A percentile compares a stretch with the other conserved stretches of the same genome.
phyloP scores from a whole-genome alignment of 106 monocot species.

The Allium sativum region DNA sequence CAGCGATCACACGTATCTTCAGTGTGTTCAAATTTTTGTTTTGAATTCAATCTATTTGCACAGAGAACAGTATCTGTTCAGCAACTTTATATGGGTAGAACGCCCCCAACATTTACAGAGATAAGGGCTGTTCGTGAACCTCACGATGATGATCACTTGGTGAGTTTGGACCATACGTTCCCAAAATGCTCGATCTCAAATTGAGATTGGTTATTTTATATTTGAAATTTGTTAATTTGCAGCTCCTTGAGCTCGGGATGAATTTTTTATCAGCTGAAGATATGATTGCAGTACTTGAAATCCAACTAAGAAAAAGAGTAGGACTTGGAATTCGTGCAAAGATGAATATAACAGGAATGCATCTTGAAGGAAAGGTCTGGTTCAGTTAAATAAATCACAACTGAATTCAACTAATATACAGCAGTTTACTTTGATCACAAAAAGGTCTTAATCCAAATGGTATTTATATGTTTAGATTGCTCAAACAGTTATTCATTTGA shows the following conservation, averaged over 20 bases:
- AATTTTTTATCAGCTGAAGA: slow-evolving; percentile 83
- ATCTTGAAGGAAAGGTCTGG: slow-evolving; percentile 88
- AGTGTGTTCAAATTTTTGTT: background rate
- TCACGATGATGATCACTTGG: slow-evolving; percentile 79
- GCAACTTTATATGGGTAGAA: slow-evolving; percentile 81
- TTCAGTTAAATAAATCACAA: background rate
- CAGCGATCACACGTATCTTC: background rate
- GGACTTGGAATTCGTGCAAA: slow-evolving; percentile 80
- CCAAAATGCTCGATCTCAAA: background rate
- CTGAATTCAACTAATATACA: background rate
- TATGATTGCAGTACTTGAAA: slow-evolving; percentile 71
- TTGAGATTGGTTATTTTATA: background rate
- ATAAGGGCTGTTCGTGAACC: slow-evolving; percentile 56
- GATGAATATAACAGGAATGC: slow-evolving; percentile 92
- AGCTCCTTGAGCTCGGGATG: slow-evolving; percentile 85
- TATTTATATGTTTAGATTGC: no score
- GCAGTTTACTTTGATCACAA: background rate
- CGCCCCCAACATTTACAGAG: slow-evolving; percentile 66
- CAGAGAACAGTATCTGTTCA: slow-evolving; percentile 62
- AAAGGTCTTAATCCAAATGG: no score
- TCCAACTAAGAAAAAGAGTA: slow-evolving; percentile 60
- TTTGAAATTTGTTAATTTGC: slow-evolving; percentile 10
- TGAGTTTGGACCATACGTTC: slow-evolving; percentile 8
- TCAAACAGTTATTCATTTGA: no score
- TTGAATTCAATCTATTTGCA: slow-evolving; percentile 9